Evolutionary conservation across 1,139 yeast species (phyloP), one percentile per base, ranked within the genome.

Genomic region (Magnusiomyces clavatus): DNA sequence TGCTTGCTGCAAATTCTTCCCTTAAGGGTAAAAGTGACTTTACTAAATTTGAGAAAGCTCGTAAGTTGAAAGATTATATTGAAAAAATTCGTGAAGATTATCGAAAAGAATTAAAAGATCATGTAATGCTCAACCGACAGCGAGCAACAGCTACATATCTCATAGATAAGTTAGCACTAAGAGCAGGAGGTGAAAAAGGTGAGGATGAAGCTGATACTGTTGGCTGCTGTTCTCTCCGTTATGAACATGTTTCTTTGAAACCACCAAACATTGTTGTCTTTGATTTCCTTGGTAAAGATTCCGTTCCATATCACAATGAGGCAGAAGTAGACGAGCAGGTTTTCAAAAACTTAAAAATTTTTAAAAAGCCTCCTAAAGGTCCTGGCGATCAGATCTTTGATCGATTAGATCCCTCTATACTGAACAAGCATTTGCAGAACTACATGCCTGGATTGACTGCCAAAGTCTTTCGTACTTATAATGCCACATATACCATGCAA

Each of bases 181-280:
- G 97, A 84, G 97, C 97, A 0, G 97, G 97, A 66, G 97, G 97
- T 61, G 97, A 92, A 69, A 90, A 90, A 67, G 87, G 94, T 16
- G 97, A 90, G 10, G 97, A 92, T 62, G 97, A 90, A 66, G 97
- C 97, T 2, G 98, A 92, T 67, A 90, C 98, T 1, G 98, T 90
- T 46, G 98, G 98, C 46, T 90, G 98, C 70, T 90, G 97, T 70
- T 90, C 97, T 0, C 76, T 90, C 59, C 74, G 97, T 61, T 90
- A 74, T 62, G 97, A 90, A 65, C 97, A 90, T 68, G 78, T 90
- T 46, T 84, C 94, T 1, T 74, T 90, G 56, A 80, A 80, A 60
- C 96, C 96, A 1, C 97, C 97, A 11, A 82, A 82, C 61, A 84
- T 77, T 14, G 97, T 90, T 16, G 78, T 86, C n/a, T 89, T 90